Evolutionary conservation across 2,329 filamentous ascomycete species (phyloP).

Genomic region (Zalaria obscura): DNA sequence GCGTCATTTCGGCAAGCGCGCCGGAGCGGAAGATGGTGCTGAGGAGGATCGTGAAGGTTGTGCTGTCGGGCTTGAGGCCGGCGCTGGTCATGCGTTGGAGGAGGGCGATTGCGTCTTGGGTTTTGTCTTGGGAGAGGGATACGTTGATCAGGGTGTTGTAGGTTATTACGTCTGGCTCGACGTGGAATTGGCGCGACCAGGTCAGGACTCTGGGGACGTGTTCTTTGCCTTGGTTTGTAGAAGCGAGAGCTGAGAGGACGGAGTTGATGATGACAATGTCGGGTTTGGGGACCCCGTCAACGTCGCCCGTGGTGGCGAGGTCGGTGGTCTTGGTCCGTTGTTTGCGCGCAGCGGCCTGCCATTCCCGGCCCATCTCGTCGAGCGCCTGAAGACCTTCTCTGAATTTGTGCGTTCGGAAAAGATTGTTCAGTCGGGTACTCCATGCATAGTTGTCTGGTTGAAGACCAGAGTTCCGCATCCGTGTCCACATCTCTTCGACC

Average conservation of each 20-base stretch:
- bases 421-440: constrained; percentile 54
- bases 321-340: background rate
- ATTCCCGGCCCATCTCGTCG: constrained; percentile 49
- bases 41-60: constrained; percentile 61
- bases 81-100: constrained; percentile 28
- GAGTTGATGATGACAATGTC: constrained; percentile 55
- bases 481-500: constrained; percentile 53
- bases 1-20: constrained; percentile 25
- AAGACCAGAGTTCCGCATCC: constrained; percentile 42
- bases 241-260: constrained; percentile 49
- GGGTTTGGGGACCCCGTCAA: constrained; percentile 39
- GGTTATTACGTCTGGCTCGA: constrained; percentile 18
- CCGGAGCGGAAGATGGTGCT: constrained; percentile 41
- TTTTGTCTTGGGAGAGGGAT: constrained; percentile 13
- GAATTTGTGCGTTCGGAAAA: constrained; percentile 42
- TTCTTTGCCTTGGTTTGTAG: constrained; percentile 26
- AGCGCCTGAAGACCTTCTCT: constrained; percentile 48
- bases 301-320: constrained; percentile 8
- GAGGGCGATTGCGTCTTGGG: constrained; percentile 20
- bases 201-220: constrained; percentile 40
- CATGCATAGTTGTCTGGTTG: constrained; percentile 52
- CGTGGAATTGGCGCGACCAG: constrained; percentile 23
- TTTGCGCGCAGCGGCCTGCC: constrained; percentile 28
- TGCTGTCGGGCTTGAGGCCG: constrained; percentile 32
- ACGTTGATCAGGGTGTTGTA: constrained; percentile 18